Base-by-base conservation (phyloP, 2,329 filamentous ascomycete genomes). In the Madurella mycetomatis region DNA sequence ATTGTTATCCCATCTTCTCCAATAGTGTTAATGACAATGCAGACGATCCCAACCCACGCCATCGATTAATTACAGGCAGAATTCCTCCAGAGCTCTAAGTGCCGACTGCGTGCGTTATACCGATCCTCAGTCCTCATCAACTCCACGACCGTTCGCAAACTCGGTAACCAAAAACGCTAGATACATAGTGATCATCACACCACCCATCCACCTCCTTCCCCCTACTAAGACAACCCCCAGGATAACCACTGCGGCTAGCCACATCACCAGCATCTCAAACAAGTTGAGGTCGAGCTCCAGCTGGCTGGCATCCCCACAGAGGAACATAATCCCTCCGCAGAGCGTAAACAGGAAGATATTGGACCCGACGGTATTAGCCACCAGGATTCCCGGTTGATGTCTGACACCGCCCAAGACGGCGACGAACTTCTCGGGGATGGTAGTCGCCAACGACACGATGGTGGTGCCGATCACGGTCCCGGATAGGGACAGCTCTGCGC, bases 331-430 rank as follows among this genome's bases (percentile, higher is more conserved):
- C 0, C 73, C 77, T 16, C 71, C 65, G 60, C 76, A 80, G 2
- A 80, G 66, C 5, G 75, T 75, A 4, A 79, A 65, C 37, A 81
- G 65, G 61, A 80, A 81, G 44, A 80, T 77, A 51, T 80, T 80
- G 51, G 76, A 78, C 30, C 76, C 77, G 2, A 72, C 76, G 4
- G 77, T 78, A 43, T 75, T 79, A 0, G 77, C 78, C 25, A 76
- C 73, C 31, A 80, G 61, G 51, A 81, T 77, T 2, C 75, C 76
- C 8, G 66, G 65, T 17, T 79, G 72, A 9, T 72, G 74, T n/a
- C 75, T 70, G 3, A 61, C 66, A 8, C 75, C 73, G 43, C 75
- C 75, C 7, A 79, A 52, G 2, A 79, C 66, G 1, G 77, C 73
- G 40, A 80, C 60, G n/a, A 79, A 68, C 56, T 80, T 79, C 60